These are phyloP conservation scores for Heterococcus sp. DNA, from an alignment of 108 stramenopile genomes.

Conservation along the genomic window DNA sequence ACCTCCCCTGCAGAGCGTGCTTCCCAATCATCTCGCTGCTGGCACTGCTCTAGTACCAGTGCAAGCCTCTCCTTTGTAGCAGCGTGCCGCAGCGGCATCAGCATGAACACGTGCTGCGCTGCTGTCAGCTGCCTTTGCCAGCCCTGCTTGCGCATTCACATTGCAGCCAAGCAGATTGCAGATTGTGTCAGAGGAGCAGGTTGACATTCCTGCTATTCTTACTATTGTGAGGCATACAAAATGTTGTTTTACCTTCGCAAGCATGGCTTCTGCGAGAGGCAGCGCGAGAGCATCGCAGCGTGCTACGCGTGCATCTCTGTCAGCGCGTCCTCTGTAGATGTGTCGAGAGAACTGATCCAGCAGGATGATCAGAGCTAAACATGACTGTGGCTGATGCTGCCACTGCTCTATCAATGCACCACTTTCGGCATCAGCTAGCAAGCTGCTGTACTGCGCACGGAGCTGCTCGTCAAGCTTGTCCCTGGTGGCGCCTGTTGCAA, in stretches of 20 bases:
- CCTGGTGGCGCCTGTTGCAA: background rate
- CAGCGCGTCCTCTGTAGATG: conserved; percentile 26
- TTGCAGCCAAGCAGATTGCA: too few relatives aligned
- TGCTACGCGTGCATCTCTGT: conserved; percentile 5
- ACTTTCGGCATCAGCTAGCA: background rate
- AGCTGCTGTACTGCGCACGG: background rate
- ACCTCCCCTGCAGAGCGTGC: conserved; percentile 4
- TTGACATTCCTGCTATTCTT: too few relatives aligned
- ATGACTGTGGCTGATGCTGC: conserved; percentile 16
- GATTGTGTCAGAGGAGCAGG: too few relatives aligned
- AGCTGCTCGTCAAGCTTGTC: background rate
- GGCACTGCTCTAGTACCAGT: conserved; percentile 23
- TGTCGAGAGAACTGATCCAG: conserved; percentile 60
- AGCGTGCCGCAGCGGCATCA: conserved; percentile 54
- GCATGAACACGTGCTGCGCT: conserved; percentile 40
- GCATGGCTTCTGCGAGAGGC: background rate
- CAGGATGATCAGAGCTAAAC: conserved; percentile 51
- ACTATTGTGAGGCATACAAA: background rate
- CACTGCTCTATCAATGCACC: conserved; percentile 19
- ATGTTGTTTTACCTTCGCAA: background rate
- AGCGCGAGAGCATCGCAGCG: conserved; percentile 11
- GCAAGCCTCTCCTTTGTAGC: conserved; percentile 1
- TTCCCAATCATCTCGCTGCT: conserved; percentile 15
- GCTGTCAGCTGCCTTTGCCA: conserved; percentile 23
- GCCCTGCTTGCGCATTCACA: too few relatives aligned